Percentiles rank a stretch among this genome's conserved stretches.
Evolutionary conservation across 108 stramenopile genomes (phyloP).

Genomic region (Nannochloropsis gaditana): DNA sequence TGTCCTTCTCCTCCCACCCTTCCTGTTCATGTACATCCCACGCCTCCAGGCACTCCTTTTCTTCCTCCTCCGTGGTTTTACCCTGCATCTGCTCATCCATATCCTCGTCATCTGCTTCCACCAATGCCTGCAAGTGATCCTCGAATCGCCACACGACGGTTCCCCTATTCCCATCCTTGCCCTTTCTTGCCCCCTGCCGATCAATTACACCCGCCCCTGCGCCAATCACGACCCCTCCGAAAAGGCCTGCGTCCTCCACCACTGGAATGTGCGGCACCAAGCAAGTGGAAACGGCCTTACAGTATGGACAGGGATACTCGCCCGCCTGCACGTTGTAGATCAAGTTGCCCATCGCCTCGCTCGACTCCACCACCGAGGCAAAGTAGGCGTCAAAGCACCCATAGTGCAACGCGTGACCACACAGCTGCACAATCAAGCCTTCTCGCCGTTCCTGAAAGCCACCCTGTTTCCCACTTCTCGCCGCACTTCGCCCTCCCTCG

Average conservation of each 20-base stretch:
- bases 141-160: background rate
- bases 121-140: background rate
- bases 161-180: background rate
- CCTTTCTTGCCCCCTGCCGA: background rate
- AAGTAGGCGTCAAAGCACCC: slow-evolving; percentile 40
- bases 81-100: background rate
- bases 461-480: slow-evolving; percentile 16
- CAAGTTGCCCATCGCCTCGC: slow-evolving; percentile 18
- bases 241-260: background rate
- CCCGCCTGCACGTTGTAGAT: slow-evolving; percentile 24
- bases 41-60: background rate
- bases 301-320: slow-evolving; percentile 46
- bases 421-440: slow-evolving; percentile 22
- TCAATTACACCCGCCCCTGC: background rate
- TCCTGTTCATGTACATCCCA: background rate
- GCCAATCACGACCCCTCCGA: background rate
- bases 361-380: slow-evolving; percentile 26
- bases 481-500: too few relatives aligned
- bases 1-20: background rate
- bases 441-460: background rate
- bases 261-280: slow-evolving; percentile 30
- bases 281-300: slow-evolving; percentile 39
- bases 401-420: slow-evolving; percentile 49
- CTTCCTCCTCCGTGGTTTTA: background rate
- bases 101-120: background rate